Evolutionary conservation across 805 yeast genomes (phyloP), one percentile per base, ranked within the genome.

Genomic region (Saturnispora silvae): DNA sequence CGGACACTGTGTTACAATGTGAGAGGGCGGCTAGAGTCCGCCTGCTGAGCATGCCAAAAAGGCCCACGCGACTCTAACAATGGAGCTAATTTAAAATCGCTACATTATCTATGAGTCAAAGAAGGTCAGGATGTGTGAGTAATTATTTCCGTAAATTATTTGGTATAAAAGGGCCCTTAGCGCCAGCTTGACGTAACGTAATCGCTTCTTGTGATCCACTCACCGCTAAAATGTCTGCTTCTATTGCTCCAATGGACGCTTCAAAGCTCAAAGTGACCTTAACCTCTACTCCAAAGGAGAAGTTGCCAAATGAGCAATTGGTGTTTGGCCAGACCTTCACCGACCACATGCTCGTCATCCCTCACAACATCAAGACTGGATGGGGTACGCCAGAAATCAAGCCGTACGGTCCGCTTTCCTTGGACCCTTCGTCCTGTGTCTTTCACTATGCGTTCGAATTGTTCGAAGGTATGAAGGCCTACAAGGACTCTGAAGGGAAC

Each of bases 401-500:
- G 47, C 96, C 97, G 18, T 86, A 83, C 57, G 87, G 79, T 36
- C 74, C 75, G 35, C 63, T 89, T 37, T 51, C 67, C 14, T 60
- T 89, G 41, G 96, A 87, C 53, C 98, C 98, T 19, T 77, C 95
- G 16, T 64, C 92, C 15, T 74, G 82, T 57, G 97, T 87, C 24
- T 77, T 89, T 64, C 98, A 89, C 67, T 89, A 89, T 54, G 89
- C 94, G 4, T 89, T 92, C 54, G 95, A 85, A 61, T 72, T 89
- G 42, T 92, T 89, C 49, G 98, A 89, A 66, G 98, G 98, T 47
- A 67, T 89, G 65, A 89, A 89, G 67, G 96, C 96, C 10, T 89
- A 87, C 70, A 63, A 63, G 43, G 81, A 72, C 54, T 49, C 61
- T 20, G 63, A 77, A 33, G 81, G 80, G 43, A 60, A 77, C 44